These are phyloP conservation scores for Ascochyta rabiei DNA, from an alignment of 2,329 filamentous ascomycete species.

Conservation along the genomic window DNA sequence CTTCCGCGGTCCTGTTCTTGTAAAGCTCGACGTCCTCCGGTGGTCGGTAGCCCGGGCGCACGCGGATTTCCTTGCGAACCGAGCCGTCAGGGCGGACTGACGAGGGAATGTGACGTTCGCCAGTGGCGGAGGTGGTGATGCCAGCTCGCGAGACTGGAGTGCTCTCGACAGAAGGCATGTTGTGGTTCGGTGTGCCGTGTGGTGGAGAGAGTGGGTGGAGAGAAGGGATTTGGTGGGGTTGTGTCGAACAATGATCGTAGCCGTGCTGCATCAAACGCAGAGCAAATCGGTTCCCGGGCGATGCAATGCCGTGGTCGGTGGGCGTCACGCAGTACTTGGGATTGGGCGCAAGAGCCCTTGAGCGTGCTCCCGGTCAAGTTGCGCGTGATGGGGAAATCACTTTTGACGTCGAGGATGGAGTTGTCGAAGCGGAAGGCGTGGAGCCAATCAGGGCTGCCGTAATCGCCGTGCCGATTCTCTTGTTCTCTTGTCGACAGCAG, in stretches of 20 bases:
- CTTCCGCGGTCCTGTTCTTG: constrained; percentile 87
- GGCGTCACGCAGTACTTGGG: background rate
- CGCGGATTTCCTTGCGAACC: constrained; percentile 91
- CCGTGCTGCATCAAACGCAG: background rate
- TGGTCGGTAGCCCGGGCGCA: constrained; percentile 89
- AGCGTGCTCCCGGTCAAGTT: background rate
- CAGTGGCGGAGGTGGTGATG: constrained; percentile 74
- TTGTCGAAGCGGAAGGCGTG: background rate
- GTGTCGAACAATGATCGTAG: background rate
- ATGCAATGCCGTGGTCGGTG: no score
- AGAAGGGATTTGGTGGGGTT: background rate
- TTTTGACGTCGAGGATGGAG: constrained; percentile 6
- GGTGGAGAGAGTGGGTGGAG: background rate
- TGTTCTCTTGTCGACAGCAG: background rate
- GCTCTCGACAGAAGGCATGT: constrained; percentile 43
- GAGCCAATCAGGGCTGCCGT: constrained; percentile 37
- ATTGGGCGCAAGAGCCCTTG: constrained; percentile 4
- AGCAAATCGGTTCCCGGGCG: background rate
- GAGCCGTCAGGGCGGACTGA: constrained; percentile 87
- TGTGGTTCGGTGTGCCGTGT: constrained; percentile 4
- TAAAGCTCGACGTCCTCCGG: constrained; percentile 96
- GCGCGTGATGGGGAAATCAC: constrained; percentile 7
- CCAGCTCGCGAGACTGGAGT: constrained; percentile 51
- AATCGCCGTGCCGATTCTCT: constrained; percentile 33
- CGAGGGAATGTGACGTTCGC: constrained; percentile 86